phyloP scores from a whole-genome alignment of 202 grass and related monocot genomes.

The Zoysia matrella region DNA sequence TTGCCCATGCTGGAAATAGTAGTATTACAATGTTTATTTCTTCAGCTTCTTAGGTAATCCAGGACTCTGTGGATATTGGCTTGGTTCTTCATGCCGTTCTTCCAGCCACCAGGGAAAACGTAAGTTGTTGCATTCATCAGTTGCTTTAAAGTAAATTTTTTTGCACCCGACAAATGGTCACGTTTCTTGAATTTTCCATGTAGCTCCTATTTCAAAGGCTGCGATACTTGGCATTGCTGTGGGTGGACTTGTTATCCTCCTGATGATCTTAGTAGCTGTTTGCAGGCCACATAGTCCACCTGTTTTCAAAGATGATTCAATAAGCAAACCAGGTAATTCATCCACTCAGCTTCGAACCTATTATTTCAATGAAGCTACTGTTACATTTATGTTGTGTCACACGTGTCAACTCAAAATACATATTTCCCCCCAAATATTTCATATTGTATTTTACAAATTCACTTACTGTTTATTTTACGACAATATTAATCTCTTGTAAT shows the following conservation, averaged over 20 bases:
- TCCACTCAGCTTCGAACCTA: background rate
- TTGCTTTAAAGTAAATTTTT: slow-evolving; percentile 19
- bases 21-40: slow-evolving; percentile 2
- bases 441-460: too few relatives aligned
- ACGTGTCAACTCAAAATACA: too few relatives aligned
- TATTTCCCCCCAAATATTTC: too few relatives aligned
- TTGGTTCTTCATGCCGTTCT: slow-evolving; percentile 59
- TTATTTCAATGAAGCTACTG: background rate
- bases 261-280: too few relatives aligned
- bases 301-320: too few relatives aligned
- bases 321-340: slow-evolving; percentile 52
- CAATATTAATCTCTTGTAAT: too few relatives aligned
- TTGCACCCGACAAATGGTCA: background rate
- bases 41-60: slow-evolving; percentile 93
- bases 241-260: too few relatives aligned
- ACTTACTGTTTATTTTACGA: too few relatives aligned
- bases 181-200: slow-evolving; percentile 20
- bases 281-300: too few relatives aligned
- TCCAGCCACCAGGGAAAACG: slow-evolving; percentile 6
- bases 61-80: slow-evolving; percentile 93
- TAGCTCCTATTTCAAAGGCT: slow-evolving; percentile 8
- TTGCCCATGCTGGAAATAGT: slow-evolving; percentile 10
- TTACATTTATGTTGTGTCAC: background rate
- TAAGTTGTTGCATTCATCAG: slow-evolving; percentile 2
- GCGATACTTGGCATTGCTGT: too few relatives aligned